phyloP scores from a whole-genome alignment of 257 asterid genomes.

The Agastache rugosa region DNA sequence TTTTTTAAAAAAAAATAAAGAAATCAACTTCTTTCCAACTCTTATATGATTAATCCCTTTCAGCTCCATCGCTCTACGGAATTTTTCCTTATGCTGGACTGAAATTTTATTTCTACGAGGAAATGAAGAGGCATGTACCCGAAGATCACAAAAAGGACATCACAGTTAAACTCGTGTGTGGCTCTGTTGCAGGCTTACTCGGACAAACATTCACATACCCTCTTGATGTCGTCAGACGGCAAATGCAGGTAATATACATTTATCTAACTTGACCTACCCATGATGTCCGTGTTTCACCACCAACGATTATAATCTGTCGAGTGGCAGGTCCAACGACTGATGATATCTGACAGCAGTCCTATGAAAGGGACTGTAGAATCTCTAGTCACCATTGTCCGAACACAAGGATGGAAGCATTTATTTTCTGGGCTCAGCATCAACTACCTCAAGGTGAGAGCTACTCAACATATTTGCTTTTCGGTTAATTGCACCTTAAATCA shows the following conservation, averaged over 20 bases:
- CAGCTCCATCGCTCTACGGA: conserved; percentile 95
- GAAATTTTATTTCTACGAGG: conserved; percentile 91
- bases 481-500: background rate
- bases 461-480: background rate
- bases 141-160: conserved; percentile 73
- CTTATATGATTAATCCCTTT: background rate
- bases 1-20: background rate
- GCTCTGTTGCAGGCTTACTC: conserved; percentile 89
- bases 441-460: conserved; percentile 72
- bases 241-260: conserved; percentile 83
- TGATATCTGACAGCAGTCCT: conserved; percentile 48
- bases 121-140: conserved; percentile 86
- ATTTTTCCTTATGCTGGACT: conserved; percentile 95
- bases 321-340: conserved; percentile 75
- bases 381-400: conserved; percentile 59
- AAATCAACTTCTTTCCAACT: conserved; percentile 17
- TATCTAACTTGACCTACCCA: background rate
- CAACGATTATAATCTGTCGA: background rate
- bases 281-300: background rate
- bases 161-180: conserved; percentile 81
- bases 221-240: conserved; percentile 89
- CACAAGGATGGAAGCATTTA: conserved; percentile 86
- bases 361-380: conserved; percentile 68
- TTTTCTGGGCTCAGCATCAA: conserved; percentile 97
- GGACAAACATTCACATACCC: conserved; percentile 98